Conservation (phyloP, 441 rosid species). For the Gossypium laxum region DNA sequence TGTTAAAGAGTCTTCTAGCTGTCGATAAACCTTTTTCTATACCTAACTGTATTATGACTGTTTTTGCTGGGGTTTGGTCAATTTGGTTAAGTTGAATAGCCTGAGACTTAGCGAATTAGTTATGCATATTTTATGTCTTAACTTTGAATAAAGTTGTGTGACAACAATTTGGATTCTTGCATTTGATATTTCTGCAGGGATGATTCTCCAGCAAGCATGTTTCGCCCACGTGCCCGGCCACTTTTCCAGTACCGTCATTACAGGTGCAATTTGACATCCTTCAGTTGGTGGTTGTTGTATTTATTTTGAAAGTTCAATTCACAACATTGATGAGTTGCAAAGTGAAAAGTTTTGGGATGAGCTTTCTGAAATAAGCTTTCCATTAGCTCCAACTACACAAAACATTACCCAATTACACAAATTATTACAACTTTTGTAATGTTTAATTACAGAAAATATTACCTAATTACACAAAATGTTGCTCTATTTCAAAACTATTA, state of each 20-base stretch:
- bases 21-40: neutral
- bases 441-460: too few relatives aligned
- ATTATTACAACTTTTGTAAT: too few relatives aligned
- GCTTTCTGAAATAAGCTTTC: too few relatives aligned
- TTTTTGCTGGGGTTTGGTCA: neutral
- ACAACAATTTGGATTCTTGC: slow-evolving; percentile 7
- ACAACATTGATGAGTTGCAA: neutral
- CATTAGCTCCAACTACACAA: too few relatives aligned
- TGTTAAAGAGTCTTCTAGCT: neutral
- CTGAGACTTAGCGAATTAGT: neutral
- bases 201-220: slow-evolving; percentile 73
- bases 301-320: neutral
- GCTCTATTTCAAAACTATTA: too few relatives aligned
- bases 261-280: slow-evolving; percentile 40
- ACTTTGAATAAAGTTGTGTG: neutral
- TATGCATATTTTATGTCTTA: neutral
- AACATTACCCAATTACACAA: too few relatives aligned
- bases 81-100: neutral
- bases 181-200: slow-evolving; percentile 47
- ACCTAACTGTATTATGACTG: neutral
- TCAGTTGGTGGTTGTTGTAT: neutral
- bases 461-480: too few relatives aligned
- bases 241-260: slow-evolving; percentile 96
- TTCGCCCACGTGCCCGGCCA: slow-evolving; percentile 81
- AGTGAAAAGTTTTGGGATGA: neutral